Base-by-base conservation (phyloP, 2,329 filamentous ascomycete genomes). In the Verticillium isaacii region DNA sequence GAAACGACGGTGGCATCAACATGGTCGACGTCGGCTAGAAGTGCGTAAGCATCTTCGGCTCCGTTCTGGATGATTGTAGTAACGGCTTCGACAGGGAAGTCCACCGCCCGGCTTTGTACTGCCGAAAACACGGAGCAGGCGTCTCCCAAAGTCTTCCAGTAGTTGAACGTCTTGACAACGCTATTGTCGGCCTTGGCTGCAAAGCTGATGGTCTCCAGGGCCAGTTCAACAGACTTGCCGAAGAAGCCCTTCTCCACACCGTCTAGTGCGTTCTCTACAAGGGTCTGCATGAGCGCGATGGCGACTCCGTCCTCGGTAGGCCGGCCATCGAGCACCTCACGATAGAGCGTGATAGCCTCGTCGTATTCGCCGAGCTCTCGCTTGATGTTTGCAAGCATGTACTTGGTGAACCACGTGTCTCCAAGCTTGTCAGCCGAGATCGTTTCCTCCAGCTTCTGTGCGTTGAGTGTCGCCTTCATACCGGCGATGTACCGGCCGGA, bases 301-400 rank as follows among this genome's bases (percentile, higher is more conserved):
- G 89, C 85, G 2, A 98, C 92, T 1, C 95, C 95, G 69, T 94
- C 90, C 71, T 99, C 95, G 23, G 82, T 79, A 0, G 89, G 85
- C 19, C 89, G 87, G 12, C 82, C 80, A 25, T 80, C 76, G 57
- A 96, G 82, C 8, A 98, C 92, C 12, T 84, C 79, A 67, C 86
- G 84, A 70, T 98, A 97, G 6, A 92, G 85, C 32, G 79, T 73
- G 62, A 96, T 90, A 0, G 95, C 91, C 60, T 91, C 88, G 63
- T 97, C 90, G 68, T 89, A 96, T 52, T 96, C 89, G n/a, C 92
- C 93, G 57, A 98, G 82, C 71, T 98, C 94, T 60, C 93, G 87
- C 73, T 93, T 92, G 60, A 99, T 91, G 69, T 99, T 98, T 50
- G 92, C 93, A 63, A 98, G 85, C 89, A 99, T 96, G 74, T 97